Conservation (phyloP, 192 early-diverging fungal species). For the Coemansia brasiliensis region DNA sequence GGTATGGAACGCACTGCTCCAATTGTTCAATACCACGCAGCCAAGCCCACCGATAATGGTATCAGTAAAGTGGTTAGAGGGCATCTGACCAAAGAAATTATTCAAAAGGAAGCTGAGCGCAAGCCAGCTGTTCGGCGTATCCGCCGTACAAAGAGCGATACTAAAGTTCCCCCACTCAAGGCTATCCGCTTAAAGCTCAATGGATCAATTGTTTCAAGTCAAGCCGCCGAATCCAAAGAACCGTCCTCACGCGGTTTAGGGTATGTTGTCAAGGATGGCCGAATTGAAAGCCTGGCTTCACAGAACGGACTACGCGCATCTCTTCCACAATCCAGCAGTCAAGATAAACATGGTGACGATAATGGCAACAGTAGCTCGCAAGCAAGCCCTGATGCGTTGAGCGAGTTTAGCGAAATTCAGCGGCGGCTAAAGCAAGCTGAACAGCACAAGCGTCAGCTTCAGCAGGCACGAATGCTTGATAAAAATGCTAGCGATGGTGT, state of each 20-base stretch:
- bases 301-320: neutral
- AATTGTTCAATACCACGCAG: conserved; percentile 36
- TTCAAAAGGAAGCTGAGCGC: conserved; percentile 26
- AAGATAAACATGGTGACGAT: neutral
- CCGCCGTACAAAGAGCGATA: conserved; percentile 42
- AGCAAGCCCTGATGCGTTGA: conserved; percentile 1
- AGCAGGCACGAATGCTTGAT: conserved; percentile 26
- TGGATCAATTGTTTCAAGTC: conserved; percentile 29
- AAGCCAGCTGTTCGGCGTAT: conserved; percentile 36
- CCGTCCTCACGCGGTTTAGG: conserved; percentile 4
- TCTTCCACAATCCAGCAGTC: neutral
- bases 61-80: conserved; percentile 39
- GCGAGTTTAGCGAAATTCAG: conserved; percentile 38
- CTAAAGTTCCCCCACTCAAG: conserved; percentile 46
- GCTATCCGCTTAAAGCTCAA: conserved; percentile 43
- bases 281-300: neutral
- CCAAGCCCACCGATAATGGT: conserved; percentile 24
- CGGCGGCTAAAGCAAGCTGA: conserved; percentile 32
- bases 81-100: conserved; percentile 28
- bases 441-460: conserved; percentile 31
- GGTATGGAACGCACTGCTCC: conserved; percentile 13
- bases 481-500: conserved; percentile 41
- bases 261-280: conserved; percentile 20
- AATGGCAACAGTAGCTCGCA: neutral
- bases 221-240: neutral